Percentiles rank a stretch among this genome's conserved stretches.
These are phyloP conservation scores for Solanum pinnatisectum DNA, from an alignment of 257 asterid genomes.

Conservation along the genomic window DNA sequence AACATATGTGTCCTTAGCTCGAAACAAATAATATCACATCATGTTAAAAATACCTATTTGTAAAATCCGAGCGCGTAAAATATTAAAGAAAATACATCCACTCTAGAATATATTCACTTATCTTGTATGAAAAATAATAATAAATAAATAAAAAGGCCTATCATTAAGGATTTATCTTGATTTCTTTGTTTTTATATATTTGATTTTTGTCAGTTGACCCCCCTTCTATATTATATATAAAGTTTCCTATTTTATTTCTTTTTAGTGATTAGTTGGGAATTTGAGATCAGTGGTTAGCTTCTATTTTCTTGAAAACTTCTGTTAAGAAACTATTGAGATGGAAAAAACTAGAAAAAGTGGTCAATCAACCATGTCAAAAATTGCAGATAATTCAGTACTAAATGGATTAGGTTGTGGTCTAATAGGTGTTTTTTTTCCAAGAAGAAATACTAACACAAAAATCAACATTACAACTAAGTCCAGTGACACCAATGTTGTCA, in stretches of 20 bases:
- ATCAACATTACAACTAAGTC: neutral
- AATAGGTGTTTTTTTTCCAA: slow-evolving; percentile 22
- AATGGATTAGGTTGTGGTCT: slow-evolving; percentile 45
- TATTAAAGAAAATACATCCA: neutral
- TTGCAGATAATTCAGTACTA: slow-evolving; percentile 11
- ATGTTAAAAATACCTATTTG: neutral
- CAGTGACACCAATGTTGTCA: neutral
- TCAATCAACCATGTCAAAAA: slow-evolving; percentile 21
- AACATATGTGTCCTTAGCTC: neutral
- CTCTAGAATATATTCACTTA: neutral
- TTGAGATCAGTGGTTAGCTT: neutral
- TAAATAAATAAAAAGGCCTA: neutral
- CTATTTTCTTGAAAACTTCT: neutral
- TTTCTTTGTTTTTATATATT: neutral
- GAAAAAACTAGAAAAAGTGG: neutral
- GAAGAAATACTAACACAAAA: slow-evolving; percentile 13
- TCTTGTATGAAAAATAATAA: neutral
- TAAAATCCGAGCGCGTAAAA: neutral
- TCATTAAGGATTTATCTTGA: neutral
- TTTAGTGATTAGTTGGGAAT: neutral
- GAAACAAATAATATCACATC: neutral
- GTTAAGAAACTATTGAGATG: neutral
- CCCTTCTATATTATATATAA: neutral
- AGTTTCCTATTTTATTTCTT: neutral
- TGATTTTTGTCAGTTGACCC: neutral